Conservation (phyloP, 345 rosid genomes). For the Citrus glauca region DNA sequence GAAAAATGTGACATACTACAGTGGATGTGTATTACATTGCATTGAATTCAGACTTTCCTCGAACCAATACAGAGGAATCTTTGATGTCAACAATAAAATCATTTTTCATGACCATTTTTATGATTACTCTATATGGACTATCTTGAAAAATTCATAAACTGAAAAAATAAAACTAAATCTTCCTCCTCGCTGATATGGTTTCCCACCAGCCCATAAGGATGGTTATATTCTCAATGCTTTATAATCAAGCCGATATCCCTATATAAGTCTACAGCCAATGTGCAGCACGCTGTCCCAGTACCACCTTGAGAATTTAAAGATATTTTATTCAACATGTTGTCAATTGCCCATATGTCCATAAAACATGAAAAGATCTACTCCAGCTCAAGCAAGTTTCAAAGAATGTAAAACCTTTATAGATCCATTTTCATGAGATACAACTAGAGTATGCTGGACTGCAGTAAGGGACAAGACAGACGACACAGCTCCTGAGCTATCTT, state of each 20-base stretch:
- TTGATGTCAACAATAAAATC: neutral
- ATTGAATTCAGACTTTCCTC: neutral
- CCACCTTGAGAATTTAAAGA: neutral
- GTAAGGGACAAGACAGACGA: conserved; percentile 58
- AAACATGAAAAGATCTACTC: neutral
- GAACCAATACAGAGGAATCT: neutral
- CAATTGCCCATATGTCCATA: neutral
- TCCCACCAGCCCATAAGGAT: neutral
- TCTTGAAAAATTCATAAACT: neutral
- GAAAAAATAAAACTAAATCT: neutral
- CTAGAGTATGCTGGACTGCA: conserved; percentile 43
- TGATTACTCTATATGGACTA: neutral
- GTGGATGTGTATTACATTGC: neutral
- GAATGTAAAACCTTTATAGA: conserved; percentile 51
- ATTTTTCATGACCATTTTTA: neutral
- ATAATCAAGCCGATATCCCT: neutral
- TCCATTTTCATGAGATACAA: conserved; percentile 78
- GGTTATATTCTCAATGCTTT: neutral
- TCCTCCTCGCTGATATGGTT: neutral
- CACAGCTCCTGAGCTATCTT: conserved; percentile 44
- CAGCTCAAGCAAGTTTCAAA: conserved; percentile 10
- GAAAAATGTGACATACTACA: too few species aligned
- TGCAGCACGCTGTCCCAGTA: neutral
- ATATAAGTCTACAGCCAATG: neutral
- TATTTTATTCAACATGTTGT: neutral